Conservation (phyloP, 2,329 filamentous ascomycete genomes). For the Madurella mycetomatis region DNA sequence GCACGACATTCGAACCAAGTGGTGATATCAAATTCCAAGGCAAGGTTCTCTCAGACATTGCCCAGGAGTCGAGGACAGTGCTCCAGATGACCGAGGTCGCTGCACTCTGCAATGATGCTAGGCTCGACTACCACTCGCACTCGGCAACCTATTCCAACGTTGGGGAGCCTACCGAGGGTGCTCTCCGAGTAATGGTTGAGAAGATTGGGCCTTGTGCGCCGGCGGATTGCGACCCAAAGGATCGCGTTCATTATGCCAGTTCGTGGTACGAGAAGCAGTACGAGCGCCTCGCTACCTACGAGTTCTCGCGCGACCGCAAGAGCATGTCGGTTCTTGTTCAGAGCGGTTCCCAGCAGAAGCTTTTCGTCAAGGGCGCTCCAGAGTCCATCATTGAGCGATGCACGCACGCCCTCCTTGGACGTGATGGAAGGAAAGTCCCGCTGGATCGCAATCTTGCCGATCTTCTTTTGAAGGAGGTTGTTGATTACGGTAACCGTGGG, state of each 20-base stretch:
- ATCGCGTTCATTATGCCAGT: constrained; percentile 77
- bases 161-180: constrained; percentile 93
- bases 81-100: constrained; percentile 70
- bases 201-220: constrained; percentile 84
- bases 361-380: constrained; percentile 94
- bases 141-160: constrained; percentile 72
- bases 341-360: constrained; percentile 64
- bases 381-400: constrained; percentile 93
- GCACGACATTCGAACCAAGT: constrained; percentile 84
- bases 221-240: constrained; percentile 45
- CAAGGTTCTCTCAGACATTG: constrained; percentile 62
- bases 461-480: constrained; percentile 72
- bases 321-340: constrained; percentile 96
- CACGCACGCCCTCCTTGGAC: constrained; percentile 72
- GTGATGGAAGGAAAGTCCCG: constrained; percentile 70
- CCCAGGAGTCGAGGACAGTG: constrained; percentile 69
- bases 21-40: constrained; percentile 69
- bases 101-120: constrained; percentile 83
- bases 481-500: constrained; percentile 86
- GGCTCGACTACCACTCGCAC: constrained; percentile 75
- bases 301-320: constrained; percentile 97
- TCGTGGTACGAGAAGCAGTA: constrained; percentile 74
- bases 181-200: constrained; percentile 83
- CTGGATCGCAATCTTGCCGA: constrained; percentile 65
- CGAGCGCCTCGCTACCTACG: constrained; percentile 78